Evolutionary conservation across 208 protist species (phyloP).

Genomic region (Crithidia bombi): DNA sequence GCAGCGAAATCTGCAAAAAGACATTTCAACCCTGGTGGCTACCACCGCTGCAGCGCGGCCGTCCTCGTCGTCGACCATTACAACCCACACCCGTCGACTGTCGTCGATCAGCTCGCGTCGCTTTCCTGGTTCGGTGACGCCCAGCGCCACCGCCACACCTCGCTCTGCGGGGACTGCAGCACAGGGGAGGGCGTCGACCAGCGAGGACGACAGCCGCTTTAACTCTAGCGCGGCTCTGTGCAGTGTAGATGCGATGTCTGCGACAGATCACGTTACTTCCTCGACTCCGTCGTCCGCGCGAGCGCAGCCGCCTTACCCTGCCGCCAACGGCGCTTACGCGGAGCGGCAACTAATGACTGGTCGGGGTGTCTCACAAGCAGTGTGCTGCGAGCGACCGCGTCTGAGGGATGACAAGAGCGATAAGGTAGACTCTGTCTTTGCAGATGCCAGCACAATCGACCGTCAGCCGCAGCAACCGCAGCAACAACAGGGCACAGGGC

Average conservation of each 20-base stretch:
- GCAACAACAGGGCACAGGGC: neutral
- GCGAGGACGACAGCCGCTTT: neutral
- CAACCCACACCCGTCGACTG: neutral
- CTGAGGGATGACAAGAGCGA: neutral
- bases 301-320: no score
- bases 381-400: neutral
- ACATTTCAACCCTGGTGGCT: constrained; percentile 41
- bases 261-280: no score
- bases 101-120: neutral
- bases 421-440: neutral
- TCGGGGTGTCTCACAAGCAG: neutral
- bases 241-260: no score
- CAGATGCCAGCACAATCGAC: neutral
- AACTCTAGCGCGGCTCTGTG: neutral
- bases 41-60: constrained; percentile 26
- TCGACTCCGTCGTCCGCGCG: no score
- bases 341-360: constrained; percentile 2
- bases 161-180: neutral
- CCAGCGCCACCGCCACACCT: constrained; percentile 3
- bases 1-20: constrained; percentile 35
- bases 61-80: neutral
- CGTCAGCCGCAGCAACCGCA: neutral
- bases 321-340: neutral
- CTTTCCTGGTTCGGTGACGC: neutral
- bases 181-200: neutral